Base-by-base conservation (phyloP, 2,329 filamentous ascomycete species). In the Piedraia hortae region DNA sequence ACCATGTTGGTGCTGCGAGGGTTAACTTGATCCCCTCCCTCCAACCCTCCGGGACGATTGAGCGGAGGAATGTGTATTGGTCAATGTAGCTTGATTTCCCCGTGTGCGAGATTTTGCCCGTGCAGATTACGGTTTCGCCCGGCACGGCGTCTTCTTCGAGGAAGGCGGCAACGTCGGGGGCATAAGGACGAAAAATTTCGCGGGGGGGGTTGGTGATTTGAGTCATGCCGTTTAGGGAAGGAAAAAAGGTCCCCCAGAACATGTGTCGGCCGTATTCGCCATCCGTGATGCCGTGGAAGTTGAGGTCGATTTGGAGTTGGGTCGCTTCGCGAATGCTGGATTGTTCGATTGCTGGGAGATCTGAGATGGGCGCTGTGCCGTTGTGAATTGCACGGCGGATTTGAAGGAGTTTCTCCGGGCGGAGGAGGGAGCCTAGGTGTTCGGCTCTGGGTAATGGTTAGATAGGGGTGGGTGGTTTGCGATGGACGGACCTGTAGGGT, bases 401-500 rank as follows among this genome's bases (percentile, higher is more conserved):
- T 19, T 60, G 47, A 7, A 71, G 48, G 6, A 74, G 55, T 22
- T 55, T 47, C 21, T 61, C 43, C 1, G 68, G 66, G 14, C 69
- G 62, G 21, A 73, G 56, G 18, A 74, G 51, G 8, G 67, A 73
- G 25, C 69, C 69, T 26, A 72, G 53, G 32, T 74, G 69, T 46
- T 75, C 69, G 16, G 26, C 24, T 17, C 21, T 27, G n/a, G n/a
- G n/a, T n/a, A n/a, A n/a, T n/a, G n/a, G n/a, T n/a, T n/a, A n/a
- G n/a, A n/a, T n/a, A n/a, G n/a, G n/a, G n/a, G n/a, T n/a, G n/a
- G n/a, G n/a, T n/a, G n/a, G n/a, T n/a, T n/a, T n/a, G n/a, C n/a
- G n/a, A n/a, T n/a, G n/a, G n/a, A n/a, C n/a, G n/a, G n/a, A n/a
- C n/a, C n/a, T n/a, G n/a, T n/a, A n/a, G n/a, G n/a, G n/a, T n/a